Base-by-base conservation (phyloP, 495 filamentous ascomycete genomes). In the Alectoria sarmentosa region DNA sequence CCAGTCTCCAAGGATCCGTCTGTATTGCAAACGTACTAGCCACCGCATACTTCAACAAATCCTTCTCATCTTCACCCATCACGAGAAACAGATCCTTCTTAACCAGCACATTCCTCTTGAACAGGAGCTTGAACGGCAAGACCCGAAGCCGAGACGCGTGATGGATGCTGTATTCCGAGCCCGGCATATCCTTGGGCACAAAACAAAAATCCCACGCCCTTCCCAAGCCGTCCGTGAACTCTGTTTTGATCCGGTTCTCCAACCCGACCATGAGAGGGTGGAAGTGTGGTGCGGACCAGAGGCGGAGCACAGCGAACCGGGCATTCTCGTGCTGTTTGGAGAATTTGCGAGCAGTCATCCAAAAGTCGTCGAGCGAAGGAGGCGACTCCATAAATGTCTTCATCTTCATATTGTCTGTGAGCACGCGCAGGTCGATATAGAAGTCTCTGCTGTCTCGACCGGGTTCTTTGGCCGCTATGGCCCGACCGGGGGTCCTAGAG, bases 221-320 rank as follows among this genome's bases (percentile, higher is more conserved):
- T 1, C 71, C 76, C 4, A 73, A 36, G 56, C 69, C 66, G 66
- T 82, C 79, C 0, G 74, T 48, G 70, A 82, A 80, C 14, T 76
- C 63, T 11, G 63, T 70, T 2, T 60, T 64, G 23, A 66, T 56
- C 9, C 74, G 71, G 42, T 73, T 76, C 11, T 73, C 60, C 11
- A 60, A 55, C 23, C 74, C 73, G n/a, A 81, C 37, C 79, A 79
- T 79, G 49, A 77, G 72, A 0, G 79, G 79, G 58, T 79, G 82
- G 71, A 79, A 83, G 64, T 81, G 76, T 28, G 77, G 74, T 9
- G 80, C 76, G 10, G 76, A 79, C 80, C 79, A 83, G 37, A 81
- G 69, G 34, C 78, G 73, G 7, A 81, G 74, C 21, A 80, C 44
- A 1, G 79, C 73, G 69, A 82, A 82, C 30, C 76, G 74, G 36